Conservation (phyloP, 2,329 filamentous ascomycete genomes). For the Diplodia intermedia region DNA sequence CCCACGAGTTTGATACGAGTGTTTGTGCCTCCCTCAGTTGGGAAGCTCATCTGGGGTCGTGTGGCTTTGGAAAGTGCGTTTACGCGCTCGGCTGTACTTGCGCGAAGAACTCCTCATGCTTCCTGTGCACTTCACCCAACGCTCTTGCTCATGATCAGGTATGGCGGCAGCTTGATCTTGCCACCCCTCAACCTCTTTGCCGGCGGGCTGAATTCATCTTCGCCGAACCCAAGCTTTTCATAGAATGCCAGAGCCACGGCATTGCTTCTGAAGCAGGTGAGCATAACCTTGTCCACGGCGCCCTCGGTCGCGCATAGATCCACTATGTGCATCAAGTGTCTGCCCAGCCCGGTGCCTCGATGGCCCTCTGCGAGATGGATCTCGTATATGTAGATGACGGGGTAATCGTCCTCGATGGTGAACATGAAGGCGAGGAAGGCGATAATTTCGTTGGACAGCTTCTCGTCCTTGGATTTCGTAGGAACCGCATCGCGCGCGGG, state of each 20-base stretch:
- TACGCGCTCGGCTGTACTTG: too few species aligned
- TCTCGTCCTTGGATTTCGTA: neutral
- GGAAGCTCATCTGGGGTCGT: neutral
- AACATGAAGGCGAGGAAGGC: conserved; percentile 71
- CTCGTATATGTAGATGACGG: conserved; percentile 80
- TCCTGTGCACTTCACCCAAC: conserved; percentile 2
- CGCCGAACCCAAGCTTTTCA: conserved; percentile 61
- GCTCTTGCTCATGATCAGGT: conserved; percentile 61
- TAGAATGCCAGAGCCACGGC: conserved; percentile 66
- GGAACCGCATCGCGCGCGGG: neutral
- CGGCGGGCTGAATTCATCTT: conserved; percentile 61
- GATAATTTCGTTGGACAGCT: conserved; percentile 33
- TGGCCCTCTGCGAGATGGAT: conserved; percentile 69
- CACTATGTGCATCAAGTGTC: conserved; percentile 64
- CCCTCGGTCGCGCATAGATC: conserved; percentile 62
- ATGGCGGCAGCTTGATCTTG: conserved; percentile 57
- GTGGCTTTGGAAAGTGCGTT: too few species aligned
- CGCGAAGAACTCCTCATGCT: too few species aligned
- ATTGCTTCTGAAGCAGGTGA: conserved; percentile 75
- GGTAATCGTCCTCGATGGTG: conserved; percentile 65
- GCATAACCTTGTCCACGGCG: conserved; percentile 70
- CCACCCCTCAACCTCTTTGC: conserved; percentile 59
- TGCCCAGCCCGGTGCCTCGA: conserved; percentile 68
- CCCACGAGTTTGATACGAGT: neutral
- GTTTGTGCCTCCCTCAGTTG: neutral